Conservation (phyloP, 2,329 filamentous ascomycete species). For the Phialophora chinensis region DNA sequence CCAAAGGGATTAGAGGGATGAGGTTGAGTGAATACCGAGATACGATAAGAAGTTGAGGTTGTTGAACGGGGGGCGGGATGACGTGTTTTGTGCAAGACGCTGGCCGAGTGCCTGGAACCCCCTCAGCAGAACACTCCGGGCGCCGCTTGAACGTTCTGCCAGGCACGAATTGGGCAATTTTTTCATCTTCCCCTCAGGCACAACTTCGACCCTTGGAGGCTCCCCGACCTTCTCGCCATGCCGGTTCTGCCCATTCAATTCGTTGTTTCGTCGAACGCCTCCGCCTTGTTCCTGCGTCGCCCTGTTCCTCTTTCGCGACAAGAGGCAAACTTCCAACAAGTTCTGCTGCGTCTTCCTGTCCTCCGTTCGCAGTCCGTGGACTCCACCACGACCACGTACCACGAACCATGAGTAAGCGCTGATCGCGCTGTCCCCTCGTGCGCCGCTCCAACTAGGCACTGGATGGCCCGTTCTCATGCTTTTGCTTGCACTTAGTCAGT, state of each 20-base stretch:
- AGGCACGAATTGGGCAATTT: slow-evolving; percentile 1
- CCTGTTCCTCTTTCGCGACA: neutral
- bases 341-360: neutral
- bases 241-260: neutral
- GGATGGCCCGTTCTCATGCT: neutral
- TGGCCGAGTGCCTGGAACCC: neutral
- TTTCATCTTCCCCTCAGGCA: neutral
- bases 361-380: neutral
- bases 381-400: neutral
- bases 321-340: neutral
- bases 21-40: neutral
- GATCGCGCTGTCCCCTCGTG: neutral
- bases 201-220: too few species aligned
- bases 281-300: slow-evolving; percentile 3
- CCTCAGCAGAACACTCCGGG: neutral
- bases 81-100: neutral
- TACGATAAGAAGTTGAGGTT: neutral
- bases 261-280: neutral
- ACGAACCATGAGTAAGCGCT: slow-evolving; percentile 10
- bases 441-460: neutral
- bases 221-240: neutral
- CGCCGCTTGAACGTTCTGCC: slow-evolving; percentile 7
- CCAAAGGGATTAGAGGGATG: neutral
- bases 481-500: neutral
- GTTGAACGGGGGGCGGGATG: slow-evolving; percentile 1